Conservation (phyloP, 208 protist species). For the Trypanosoma avium region DNA sequence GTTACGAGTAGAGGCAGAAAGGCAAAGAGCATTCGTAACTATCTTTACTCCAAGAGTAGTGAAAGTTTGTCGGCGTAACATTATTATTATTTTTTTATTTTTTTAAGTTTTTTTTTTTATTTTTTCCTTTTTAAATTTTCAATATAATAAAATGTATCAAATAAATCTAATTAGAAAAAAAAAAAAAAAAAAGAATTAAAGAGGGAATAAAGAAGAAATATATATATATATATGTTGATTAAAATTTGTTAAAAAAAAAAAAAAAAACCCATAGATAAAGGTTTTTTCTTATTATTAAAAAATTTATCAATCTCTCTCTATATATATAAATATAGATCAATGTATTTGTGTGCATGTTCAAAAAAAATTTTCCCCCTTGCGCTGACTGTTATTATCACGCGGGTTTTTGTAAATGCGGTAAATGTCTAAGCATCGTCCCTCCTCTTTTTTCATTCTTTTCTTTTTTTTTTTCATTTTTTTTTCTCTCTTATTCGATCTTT, state of each 20-base stretch:
- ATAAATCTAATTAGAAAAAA: not conserved
- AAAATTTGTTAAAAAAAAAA: no score
- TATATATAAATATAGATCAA: constrained; percentile 5
- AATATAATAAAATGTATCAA: not conserved
- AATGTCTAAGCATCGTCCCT: no score
- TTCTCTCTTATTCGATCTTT: not conserved
- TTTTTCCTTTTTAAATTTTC: not conserved
- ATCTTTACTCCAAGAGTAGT: constrained; percentile 3
- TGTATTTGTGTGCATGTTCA: not conserved
- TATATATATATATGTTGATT: constrained; percentile 2
- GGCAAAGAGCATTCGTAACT: not conserved
- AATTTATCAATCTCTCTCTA: constrained; percentile 2
- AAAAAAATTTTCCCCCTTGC: no score
- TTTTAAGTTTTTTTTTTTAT: constrained; percentile 6
- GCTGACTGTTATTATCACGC: no score
- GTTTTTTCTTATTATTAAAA: no score
- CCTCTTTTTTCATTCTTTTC: not conserved
- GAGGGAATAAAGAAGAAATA: not conserved
- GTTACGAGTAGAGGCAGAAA: constrained; percentile 26
- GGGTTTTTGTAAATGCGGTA: no score
- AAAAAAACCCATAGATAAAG: no score
- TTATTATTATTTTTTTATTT: constrained; percentile 14
- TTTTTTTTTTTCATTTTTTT: not conserved
- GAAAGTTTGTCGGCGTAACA: constrained; percentile 47
- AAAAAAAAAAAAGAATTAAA: constrained; percentile 3